Evolutionary conservation across 176 grass and related monocot genomes (phyloP).

Genomic region (Oryza nivara): DNA sequence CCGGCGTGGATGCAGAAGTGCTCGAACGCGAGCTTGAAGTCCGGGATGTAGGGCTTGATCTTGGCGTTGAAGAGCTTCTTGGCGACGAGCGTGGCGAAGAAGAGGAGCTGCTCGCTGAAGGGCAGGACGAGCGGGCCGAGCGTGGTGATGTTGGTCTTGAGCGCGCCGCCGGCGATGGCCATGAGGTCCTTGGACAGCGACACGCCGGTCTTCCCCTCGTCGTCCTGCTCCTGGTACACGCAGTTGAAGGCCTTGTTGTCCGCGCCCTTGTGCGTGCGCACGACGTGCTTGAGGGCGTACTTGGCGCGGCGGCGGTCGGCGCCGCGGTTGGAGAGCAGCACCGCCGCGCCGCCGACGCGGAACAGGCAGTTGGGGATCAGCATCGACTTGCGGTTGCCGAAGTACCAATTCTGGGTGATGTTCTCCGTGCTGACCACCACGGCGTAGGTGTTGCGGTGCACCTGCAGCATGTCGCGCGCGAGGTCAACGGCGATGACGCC

Average conservation of each 20-base stretch:
- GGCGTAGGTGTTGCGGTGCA: slow-evolving; percentile 70
- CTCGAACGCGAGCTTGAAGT: slow-evolving; percentile 94
- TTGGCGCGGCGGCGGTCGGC: slow-evolving; percentile 66
- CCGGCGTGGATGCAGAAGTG: slow-evolving; percentile 98
- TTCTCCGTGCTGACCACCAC: slow-evolving; percentile 92
- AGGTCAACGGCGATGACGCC: slow-evolving; percentile 85
- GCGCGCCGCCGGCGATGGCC: slow-evolving; percentile 80
- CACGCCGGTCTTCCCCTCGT: slow-evolving; percentile 70
- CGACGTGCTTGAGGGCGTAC: slow-evolving; percentile 72
- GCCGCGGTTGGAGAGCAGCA: slow-evolving; percentile 75
- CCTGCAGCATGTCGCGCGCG: slow-evolving; percentile 76
- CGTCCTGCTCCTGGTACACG: slow-evolving; percentile 91
- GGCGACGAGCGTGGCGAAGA: slow-evolving; percentile 69
- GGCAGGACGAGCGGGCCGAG: slow-evolving; percentile 86
- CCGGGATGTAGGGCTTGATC: slow-evolving; percentile 83
- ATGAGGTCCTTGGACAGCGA: slow-evolving; percentile 87
- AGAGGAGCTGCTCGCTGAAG: slow-evolving; percentile 85
- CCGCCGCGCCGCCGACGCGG: slow-evolving; percentile 72
- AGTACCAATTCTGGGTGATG: slow-evolving; percentile 97
- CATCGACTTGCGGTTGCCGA: slow-evolving; percentile 89
- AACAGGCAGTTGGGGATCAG: slow-evolving; percentile 86
- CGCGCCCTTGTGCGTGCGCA: slow-evolving; percentile 83
- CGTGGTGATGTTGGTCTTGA: slow-evolving; percentile 97
- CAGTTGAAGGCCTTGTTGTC: slow-evolving; percentile 83
- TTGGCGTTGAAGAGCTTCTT: slow-evolving; percentile 88